Percentiles rank a stretch among this genome's conserved stretches.
These are phyloP conservation scores for Trichopus zeylanicus DNA, from an alignment of 116 monocot species.

Conservation along the genomic window DNA sequence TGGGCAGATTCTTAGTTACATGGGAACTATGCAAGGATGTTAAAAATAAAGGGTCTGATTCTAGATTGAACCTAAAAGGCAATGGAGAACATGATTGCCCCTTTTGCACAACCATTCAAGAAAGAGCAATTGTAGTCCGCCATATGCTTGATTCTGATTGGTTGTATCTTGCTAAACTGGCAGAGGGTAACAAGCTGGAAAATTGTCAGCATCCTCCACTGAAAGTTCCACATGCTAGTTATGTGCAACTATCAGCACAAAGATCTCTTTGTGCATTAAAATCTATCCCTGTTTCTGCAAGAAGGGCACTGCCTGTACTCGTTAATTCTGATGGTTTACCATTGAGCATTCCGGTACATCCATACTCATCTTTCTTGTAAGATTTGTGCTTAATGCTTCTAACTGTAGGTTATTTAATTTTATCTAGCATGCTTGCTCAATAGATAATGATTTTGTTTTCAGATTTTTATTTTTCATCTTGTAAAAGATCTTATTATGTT, in stretches of 20 bases:
- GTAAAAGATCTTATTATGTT: too few relatives aligned
- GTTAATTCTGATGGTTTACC: slow-evolving; percentile 47
- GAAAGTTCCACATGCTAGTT: slow-evolving; percentile 4
- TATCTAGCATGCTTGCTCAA: too few relatives aligned
- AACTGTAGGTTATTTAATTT: too few relatives aligned
- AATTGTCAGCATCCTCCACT: slow-evolving; percentile 2
- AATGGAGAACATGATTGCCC: slow-evolving; percentile 23
- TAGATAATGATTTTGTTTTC: too few relatives aligned
- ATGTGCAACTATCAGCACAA: slow-evolving; percentile 37
- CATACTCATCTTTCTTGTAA: background rate
- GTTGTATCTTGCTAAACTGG: slow-evolving; percentile 66
- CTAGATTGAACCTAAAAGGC: slow-evolving; percentile 4
- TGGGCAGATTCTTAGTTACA: slow-evolving; percentile 74
- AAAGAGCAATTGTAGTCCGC: slow-evolving; percentile 26
- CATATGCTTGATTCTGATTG: slow-evolving; percentile 94
- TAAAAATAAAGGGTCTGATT: slow-evolving; percentile 5
- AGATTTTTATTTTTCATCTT: too few relatives aligned
- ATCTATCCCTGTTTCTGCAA: slow-evolving; percentile 72
- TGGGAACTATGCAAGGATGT: slow-evolving; percentile 29
- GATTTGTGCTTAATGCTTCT: too few relatives aligned
- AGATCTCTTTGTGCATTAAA: slow-evolving; percentile 56
- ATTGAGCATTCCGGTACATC: slow-evolving; percentile 70
- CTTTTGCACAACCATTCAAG: slow-evolving; percentile 28
- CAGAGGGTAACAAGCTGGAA: slow-evolving; percentile 8
- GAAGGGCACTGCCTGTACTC: slow-evolving; percentile 76